Conservation (phyloP, 129 eudicot species). For the Lactuca saligna region DNA sequence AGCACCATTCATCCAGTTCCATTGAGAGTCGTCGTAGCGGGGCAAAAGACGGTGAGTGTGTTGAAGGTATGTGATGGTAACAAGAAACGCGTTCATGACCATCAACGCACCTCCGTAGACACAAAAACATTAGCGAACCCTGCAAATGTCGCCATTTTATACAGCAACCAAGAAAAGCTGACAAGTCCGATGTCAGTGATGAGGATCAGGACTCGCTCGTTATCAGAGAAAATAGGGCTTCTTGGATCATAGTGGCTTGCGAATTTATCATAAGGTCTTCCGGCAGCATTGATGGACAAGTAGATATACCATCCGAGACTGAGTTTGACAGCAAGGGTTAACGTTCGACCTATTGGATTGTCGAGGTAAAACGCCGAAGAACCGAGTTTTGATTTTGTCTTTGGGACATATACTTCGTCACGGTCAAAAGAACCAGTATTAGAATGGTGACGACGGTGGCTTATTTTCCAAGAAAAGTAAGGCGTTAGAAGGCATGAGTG, state of each 20-base stretch:
- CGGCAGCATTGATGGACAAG: constrained; percentile 30
- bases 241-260: constrained; percentile 48
- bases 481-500: constrained; percentile 31
- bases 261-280: constrained; percentile 41
- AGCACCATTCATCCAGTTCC: constrained; percentile 22
- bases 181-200: constrained; percentile 39
- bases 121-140: constrained; percentile 37
- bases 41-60: constrained; percentile 48
- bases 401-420: constrained; percentile 22
- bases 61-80: constrained; percentile 41
- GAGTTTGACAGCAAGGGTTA: constrained; percentile 32
- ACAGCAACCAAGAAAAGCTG: constrained; percentile 24
- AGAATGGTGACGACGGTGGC: constrained; percentile 19
- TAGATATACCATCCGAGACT: constrained; percentile 33
- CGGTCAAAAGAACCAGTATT: constrained; percentile 28
- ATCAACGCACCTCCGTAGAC: constrained; percentile 45
- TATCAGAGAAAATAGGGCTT: constrained; percentile 38
- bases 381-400: not conserved
- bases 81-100: constrained; percentile 42
- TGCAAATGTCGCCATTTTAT: constrained; percentile 27
- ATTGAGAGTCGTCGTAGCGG: constrained; percentile 38
- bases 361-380: constrained; percentile 20
- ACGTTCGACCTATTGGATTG: constrained; percentile 39
- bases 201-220: constrained; percentile 39
- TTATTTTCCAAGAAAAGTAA: constrained; percentile 15